These are phyloP conservation scores for Dactylellina parvicollis DNA, from an alignment of 2,329 filamentous ascomycete species.

Conservation along the genomic window DNA sequence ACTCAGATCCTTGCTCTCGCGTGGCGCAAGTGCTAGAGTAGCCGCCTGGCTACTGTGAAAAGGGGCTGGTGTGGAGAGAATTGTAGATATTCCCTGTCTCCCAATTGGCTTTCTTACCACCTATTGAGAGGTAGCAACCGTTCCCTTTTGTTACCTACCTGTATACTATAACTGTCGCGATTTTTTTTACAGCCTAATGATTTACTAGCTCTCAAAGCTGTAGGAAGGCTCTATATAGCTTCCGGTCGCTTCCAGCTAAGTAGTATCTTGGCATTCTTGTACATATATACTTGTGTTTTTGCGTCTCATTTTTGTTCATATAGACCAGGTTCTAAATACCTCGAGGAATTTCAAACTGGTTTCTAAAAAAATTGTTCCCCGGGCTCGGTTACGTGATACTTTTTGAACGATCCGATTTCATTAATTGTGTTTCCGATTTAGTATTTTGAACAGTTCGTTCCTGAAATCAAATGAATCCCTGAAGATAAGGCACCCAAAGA, in stretches of 20 bases:
- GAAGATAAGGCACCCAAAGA: neutral
- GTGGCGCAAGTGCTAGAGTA: constrained; percentile 61
- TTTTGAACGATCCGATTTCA: neutral
- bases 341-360: neutral
- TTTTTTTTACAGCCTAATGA: no score
- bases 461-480: neutral
- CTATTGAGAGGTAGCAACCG: no score
- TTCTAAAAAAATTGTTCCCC: neutral
- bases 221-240: no score
- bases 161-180: neutral
- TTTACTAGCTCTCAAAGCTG: no score
- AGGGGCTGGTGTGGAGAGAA: neutral
- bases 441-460: neutral
- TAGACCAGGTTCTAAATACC: neutral
- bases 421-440: neutral
- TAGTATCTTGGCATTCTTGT: neutral
- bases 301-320: neutral
- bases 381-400: neutral
- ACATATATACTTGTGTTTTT: constrained; percentile 8
- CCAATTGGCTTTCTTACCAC: neutral
- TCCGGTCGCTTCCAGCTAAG: no score
- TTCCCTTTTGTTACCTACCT: no score
- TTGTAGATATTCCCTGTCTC: constrained; percentile 12
- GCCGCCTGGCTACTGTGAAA: constrained; percentile 15
- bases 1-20: constrained; percentile 62